These are phyloP conservation scores for Mycena vitilis DNA, from an alignment of 768 basidiomycete species.

Conservation along the genomic window DNA sequence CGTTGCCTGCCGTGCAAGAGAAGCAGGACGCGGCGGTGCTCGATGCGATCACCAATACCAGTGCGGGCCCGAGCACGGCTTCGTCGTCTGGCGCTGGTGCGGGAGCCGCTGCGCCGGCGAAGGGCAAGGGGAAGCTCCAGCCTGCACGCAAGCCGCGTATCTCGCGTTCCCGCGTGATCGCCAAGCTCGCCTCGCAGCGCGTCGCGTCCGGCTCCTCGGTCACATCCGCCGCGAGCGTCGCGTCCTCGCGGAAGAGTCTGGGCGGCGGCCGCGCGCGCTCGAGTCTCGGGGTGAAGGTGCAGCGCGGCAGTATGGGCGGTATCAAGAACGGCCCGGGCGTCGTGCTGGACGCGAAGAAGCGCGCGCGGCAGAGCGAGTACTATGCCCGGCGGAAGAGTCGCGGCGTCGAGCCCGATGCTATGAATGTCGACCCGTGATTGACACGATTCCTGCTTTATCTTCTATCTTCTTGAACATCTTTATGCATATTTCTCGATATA, in stretches of 20 bases:
- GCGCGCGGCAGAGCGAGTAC: constrained; percentile 82
- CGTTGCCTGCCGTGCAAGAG: constrained; percentile 23
- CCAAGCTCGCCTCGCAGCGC: constrained; percentile 79
- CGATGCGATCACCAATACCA: constrained; percentile 51
- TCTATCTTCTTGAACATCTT: constrained; percentile 16
- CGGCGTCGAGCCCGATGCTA: constrained; percentile 38
- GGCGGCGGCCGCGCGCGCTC: constrained; percentile 55
- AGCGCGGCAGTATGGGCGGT: constrained; percentile 52
- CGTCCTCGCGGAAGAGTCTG: constrained; percentile 39
- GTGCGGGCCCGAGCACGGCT: constrained; percentile 21
- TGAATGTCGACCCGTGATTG: constrained; percentile 34
- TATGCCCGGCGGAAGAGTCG: constrained; percentile 65
- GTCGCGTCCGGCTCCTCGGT: constrained; percentile 53
- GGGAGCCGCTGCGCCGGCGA: constrained; percentile 36
- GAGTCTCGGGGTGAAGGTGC: constrained; percentile 61
- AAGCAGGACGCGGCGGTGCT: constrained; percentile 38
- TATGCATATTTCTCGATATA: constrained; percentile 21
- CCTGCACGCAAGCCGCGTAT: constrained; percentile 76
- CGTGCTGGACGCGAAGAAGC: constrained; percentile 76
- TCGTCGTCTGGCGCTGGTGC: constrained; percentile 6
- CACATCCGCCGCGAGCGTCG: constrained; percentile 31
- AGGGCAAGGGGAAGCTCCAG: constrained; percentile 62
- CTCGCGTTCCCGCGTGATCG: constrained; percentile 85
- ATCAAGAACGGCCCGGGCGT: constrained; percentile 44
- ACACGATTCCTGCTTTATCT: background rate